These are phyloP conservation scores for Skeletonema tropicum DNA, from an alignment of 108 stramenopile species.

Conservation along the genomic window DNA sequence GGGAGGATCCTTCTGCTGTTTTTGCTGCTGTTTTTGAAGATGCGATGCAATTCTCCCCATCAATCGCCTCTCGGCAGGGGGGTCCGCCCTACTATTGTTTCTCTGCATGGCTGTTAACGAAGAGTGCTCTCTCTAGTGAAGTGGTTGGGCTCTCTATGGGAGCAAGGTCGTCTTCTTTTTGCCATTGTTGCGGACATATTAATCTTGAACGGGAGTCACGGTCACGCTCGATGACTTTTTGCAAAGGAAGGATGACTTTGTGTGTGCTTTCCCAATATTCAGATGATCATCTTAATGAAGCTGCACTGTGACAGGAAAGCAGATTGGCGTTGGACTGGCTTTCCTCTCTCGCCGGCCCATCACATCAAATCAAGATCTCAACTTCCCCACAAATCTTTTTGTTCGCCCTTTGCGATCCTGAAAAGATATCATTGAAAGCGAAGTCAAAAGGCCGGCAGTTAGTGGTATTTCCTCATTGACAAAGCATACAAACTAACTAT, in stretches of 20 bases:
- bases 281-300: not conserved
- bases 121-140: too few relatives aligned
- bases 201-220: too few relatives aligned
- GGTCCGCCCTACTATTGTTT: not conserved
- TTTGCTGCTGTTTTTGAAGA: not conserved
- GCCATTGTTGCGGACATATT: too few relatives aligned
- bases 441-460: not conserved
- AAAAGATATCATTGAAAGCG: conserved; percentile 9
- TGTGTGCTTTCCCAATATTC: too few relatives aligned
- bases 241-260: too few relatives aligned
- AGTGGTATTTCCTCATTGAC: not conserved
- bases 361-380: not conserved
- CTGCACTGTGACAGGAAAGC: conserved; percentile 1
- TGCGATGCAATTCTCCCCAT: not conserved
- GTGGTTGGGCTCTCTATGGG: too few relatives aligned
- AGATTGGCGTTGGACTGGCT: not conserved
- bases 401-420: not conserved
- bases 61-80: not conserved
- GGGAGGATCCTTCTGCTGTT: not conserved
- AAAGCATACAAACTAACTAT: too few relatives aligned
- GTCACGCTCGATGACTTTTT: not conserved
- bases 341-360: not conserved
- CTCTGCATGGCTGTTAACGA: not conserved
- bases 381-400: too few relatives aligned
- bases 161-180: too few relatives aligned